These are phyloP conservation scores for Talaromyces sp. DNA, from an alignment of 2,329 filamentous ascomycete species.

Conservation along the genomic window DNA sequence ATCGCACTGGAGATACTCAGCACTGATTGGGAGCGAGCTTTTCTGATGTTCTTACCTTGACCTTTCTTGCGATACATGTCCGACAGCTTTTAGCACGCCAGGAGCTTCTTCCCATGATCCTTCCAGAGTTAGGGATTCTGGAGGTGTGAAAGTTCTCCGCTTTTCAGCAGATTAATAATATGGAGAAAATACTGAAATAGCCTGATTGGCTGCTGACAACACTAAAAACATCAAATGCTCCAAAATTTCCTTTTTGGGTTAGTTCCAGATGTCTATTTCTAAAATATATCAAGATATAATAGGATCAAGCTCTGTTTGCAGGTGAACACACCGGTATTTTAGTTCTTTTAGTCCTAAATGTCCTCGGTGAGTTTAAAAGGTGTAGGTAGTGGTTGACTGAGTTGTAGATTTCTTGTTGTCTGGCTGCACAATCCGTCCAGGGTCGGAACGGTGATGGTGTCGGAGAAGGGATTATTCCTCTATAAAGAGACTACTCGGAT, in stretches of 20 bases:
- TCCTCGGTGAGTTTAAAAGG: no score
- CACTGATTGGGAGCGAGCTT: not conserved
- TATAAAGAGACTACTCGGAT: not conserved
- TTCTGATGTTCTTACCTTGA: not conserved
- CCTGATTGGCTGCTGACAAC: not conserved
- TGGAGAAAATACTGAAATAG: not conserved
- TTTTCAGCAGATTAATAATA: not conserved
- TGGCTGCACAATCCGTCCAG: constrained; percentile 18
- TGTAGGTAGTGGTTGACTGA: constrained; percentile 15
- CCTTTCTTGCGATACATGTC: not conserved
- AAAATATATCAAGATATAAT: not conserved
- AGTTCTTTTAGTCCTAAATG: constrained; percentile 16
- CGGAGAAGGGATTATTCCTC: constrained; percentile 14
- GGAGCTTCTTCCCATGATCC: not conserved
- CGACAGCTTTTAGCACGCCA: not conserved
- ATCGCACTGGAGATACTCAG: not conserved
- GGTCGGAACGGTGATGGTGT: constrained; percentile 15
- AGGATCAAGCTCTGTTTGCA: not conserved
- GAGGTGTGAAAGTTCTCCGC: not conserved
- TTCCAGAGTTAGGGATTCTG: not conserved
- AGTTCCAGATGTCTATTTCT: not conserved
- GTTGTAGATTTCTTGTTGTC: constrained; percentile 17
- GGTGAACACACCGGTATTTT: constrained; percentile 7
- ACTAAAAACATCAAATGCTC: not conserved
- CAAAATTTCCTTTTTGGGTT: not conserved